Conservation (phyloP, 2,329 filamentous ascomycete genomes). For the Geosmithia flava region DNA sequence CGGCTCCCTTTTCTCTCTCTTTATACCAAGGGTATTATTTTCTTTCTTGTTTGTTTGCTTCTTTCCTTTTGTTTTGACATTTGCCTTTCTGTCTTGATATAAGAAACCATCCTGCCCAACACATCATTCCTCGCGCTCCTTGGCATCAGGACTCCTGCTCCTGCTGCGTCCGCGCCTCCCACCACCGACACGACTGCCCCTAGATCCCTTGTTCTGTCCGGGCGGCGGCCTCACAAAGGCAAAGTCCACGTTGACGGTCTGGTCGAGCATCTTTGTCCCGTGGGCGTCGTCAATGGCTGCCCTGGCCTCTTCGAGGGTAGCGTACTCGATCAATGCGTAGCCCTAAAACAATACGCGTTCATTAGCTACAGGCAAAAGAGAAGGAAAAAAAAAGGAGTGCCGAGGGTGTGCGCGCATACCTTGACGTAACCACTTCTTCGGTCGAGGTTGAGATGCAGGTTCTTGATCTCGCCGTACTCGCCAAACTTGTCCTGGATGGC, state of each 20-base stretch:
- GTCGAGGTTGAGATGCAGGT: conserved; percentile 73
- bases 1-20: background rate
- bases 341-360: conserved; percentile 51
- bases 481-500: conserved; percentile 70
- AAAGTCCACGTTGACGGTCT: conserved; percentile 72
- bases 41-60: background rate
- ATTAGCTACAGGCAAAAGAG: too few relatives aligned
- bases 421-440: conserved; percentile 77
- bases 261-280: conserved; percentile 65
- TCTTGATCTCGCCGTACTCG: conserved; percentile 80
- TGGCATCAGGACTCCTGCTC: conserved; percentile 32
- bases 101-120: background rate
- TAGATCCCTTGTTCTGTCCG: conserved; percentile 29
- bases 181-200: conserved; percentile 22
- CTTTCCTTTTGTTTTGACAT: background rate
- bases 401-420: conserved; percentile 37
- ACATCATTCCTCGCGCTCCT: conserved; percentile 13
- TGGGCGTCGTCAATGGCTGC: conserved; percentile 76
- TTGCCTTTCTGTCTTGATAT: background rate
- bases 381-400: too few relatives aligned
- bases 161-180: conserved; percentile 32
- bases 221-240: conserved; percentile 74
- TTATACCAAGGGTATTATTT: background rate
- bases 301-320: conserved; percentile 65
- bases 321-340: conserved; percentile 76